Evolutionary conservation across 108 stramenopile species (phyloP).

Genomic region (Conticribra guillardii): DNA sequence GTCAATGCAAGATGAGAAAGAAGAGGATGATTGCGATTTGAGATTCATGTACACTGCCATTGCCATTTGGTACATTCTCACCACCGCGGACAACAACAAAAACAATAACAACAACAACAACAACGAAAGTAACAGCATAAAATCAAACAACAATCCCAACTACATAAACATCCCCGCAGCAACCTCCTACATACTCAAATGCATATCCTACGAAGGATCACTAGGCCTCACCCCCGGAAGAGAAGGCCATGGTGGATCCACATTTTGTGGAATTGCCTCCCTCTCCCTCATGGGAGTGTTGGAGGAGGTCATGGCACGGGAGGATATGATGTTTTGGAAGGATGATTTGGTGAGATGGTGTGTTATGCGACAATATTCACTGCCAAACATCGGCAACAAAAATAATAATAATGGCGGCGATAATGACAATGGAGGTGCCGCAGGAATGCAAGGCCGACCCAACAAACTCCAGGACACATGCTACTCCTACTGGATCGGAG

Average conservation of each 20-base stretch:
- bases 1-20: slow-evolving; percentile 12
- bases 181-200: slow-evolving; percentile 50
- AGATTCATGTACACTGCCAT: slow-evolving; percentile 90
- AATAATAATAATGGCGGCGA: slow-evolving; percentile 18
- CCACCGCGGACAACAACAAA: slow-evolving; percentile 47
- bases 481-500: slow-evolving; percentile 94
- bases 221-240: slow-evolving; percentile 65
- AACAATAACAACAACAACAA: slow-evolving; percentile 8
- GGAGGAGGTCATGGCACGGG: slow-evolving; percentile 48
- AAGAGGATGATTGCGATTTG: slow-evolving; percentile 77
- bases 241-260: slow-evolving; percentile 88
- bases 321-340: slow-evolving; percentile 44
- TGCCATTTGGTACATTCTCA: slow-evolving; percentile 66
- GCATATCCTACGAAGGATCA: slow-evolving; percentile 75
- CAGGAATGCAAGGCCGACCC: slow-evolving; percentile 87
- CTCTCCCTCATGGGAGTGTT: slow-evolving; percentile 70
- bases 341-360: slow-evolving; percentile 74
- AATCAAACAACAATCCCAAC: slow-evolving; percentile 1
- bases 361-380: slow-evolving; percentile 59
- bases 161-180: slow-evolving; percentile 35
- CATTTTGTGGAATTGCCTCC: slow-evolving; percentile 85
- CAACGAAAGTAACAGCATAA: slow-evolving; percentile 4
- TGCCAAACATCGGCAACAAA: slow-evolving; percentile 2
- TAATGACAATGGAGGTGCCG: slow-evolving; percentile 14
- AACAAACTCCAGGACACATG: slow-evolving; percentile 91